A percentile compares a stretch with the other conserved stretches of the same genome.
Evolutionary conservation across 345 rosid species (phyloP).

Genomic region (Camelina neglecta): DNA sequence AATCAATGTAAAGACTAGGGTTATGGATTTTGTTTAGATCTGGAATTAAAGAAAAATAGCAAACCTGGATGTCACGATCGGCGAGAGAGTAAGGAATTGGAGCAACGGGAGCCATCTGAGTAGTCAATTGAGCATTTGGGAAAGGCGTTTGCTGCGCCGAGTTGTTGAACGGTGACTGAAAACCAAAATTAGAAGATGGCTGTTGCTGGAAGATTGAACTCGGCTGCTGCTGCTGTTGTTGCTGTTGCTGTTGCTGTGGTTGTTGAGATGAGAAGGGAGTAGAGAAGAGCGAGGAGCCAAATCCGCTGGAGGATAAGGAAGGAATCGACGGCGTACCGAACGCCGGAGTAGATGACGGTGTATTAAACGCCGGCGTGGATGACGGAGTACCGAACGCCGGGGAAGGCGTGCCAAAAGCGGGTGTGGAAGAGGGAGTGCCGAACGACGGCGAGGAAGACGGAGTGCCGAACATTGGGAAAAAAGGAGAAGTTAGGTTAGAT

Average conservation of each 20-base stretch:
- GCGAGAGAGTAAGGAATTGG: conserved; percentile 92
- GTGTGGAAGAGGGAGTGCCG: conserved; percentile 54
- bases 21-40: conserved; percentile 17
- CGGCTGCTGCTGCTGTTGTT: conserved; percentile 54
- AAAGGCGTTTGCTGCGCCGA: conserved; percentile 67
- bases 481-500: conserved; percentile 43
- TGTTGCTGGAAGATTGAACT: conserved; percentile 55
- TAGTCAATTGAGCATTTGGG: conserved; percentile 76
- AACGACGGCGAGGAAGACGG: conserved; percentile 60
- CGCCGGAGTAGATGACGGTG: conserved; percentile 56
- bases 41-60: neutral
- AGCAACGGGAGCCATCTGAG: conserved; percentile 97
- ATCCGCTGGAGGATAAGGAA: conserved; percentile 62
- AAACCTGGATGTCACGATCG: conserved; percentile 90
- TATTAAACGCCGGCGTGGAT: conserved; percentile 53
- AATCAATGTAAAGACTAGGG: conserved; percentile 22
- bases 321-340: conserved; percentile 67
- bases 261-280: conserved; percentile 77
- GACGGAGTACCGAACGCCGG: conserved; percentile 57
- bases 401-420: conserved; percentile 54
- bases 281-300: conserved; percentile 72
- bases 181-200: conserved; percentile 50
- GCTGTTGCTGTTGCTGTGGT: conserved; percentile 48
- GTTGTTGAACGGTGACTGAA: conserved; percentile 45
- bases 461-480: conserved; percentile 54